Conservation (phyloP, 169 alveolate genomes). For the Theileria parva region DNA sequence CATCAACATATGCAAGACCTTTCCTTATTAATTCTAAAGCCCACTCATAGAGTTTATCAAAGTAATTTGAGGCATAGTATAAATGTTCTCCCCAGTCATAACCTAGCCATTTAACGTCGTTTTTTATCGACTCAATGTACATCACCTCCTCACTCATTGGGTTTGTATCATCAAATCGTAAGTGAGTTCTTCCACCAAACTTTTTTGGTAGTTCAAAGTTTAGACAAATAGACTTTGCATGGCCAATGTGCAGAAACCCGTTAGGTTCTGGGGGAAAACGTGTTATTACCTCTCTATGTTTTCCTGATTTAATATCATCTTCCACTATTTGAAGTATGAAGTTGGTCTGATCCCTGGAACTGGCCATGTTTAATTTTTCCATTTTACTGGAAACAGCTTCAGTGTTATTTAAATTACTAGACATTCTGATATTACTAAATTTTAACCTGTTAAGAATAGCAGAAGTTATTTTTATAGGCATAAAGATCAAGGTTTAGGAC, state of each 20-base stretch:
- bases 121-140: conserved; percentile 91
- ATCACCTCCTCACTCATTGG: conserved; percentile 95
- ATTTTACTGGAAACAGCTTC: conserved; percentile 36
- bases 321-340: conserved; percentile 82
- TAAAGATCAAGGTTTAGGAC: too few relatives aligned
- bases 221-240: conserved; percentile 97
- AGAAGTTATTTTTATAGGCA: too few relatives aligned
- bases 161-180: conserved; percentile 99
- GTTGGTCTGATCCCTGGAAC: conserved; percentile 52
- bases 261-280: conserved; percentile 99
- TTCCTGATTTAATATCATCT: conserved; percentile 77
- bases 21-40: conserved; percentile 92
- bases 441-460: not conserved
- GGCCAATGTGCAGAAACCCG: conserved; percentile 99
- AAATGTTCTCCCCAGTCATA: conserved; percentile 91
- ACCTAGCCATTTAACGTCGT: conserved; percentile 96
- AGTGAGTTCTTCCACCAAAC: conserved; percentile 91
- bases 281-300: conserved; percentile 83
- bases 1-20: conserved; percentile 98
- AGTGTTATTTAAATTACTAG: not conserved
- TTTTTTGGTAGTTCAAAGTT: conserved; percentile 92
- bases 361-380: conserved; percentile 5
- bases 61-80: conserved; percentile 96
- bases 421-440: not conserved
- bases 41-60: conserved; percentile 93